Conservation (phyloP, 176 grass and related monocot genomes). For the Cymbopogon citratus region DNA sequence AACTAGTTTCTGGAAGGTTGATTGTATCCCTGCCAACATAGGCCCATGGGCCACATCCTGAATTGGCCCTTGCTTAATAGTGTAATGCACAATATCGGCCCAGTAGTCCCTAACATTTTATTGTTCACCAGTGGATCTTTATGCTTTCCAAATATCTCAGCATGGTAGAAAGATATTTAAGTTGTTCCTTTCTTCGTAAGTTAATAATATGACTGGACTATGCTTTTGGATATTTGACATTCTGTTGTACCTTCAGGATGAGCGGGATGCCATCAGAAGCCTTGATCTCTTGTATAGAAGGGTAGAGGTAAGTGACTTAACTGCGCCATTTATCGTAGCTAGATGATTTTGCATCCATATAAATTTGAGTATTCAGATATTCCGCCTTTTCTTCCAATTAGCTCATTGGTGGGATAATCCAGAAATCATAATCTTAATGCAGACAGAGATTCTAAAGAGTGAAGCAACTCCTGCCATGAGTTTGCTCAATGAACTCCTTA, state of each 20-base stretch:
- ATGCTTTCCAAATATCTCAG: background rate
- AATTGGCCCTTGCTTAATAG: background rate
- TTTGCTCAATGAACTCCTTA: conserved; percentile 83
- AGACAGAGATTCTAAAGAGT: conserved; percentile 90
- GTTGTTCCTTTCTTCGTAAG: conserved; percentile 13
- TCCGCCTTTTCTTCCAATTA: background rate
- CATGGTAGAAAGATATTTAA: background rate
- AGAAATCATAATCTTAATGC: conserved; percentile 25
- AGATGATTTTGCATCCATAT: background rate
- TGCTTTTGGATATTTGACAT: conserved; percentile 16
- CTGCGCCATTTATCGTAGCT: background rate
- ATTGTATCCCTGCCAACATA: background rate
- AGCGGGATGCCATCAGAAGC: conserved; percentile 82
- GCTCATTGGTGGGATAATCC: background rate
- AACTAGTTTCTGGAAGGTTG: too few species aligned
- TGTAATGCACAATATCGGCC: background rate
- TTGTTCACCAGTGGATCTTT: background rate
- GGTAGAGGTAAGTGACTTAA: conserved; percentile 48
- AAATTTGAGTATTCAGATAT: background rate
- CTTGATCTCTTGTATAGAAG: conserved; percentile 92
- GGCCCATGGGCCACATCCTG: background rate
- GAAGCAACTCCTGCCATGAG: conserved; percentile 84
- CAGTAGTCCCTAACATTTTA: background rate
- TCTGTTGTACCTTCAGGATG: conserved; percentile 49
- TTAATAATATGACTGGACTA: background rate